phyloP scores from a whole-genome alignment of 805 yeast genomes.

The Candida nitratophila region DNA sequence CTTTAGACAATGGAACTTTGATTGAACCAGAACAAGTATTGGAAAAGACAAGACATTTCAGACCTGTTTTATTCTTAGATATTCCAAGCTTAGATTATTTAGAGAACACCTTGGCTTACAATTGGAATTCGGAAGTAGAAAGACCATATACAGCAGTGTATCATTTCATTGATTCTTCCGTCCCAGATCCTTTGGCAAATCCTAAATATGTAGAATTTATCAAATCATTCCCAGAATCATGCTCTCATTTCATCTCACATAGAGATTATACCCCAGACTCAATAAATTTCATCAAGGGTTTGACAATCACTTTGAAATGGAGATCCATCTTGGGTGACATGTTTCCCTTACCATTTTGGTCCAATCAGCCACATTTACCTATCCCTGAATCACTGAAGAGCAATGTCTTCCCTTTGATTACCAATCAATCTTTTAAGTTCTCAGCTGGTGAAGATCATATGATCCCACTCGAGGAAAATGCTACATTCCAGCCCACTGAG shows the following conservation, averaged over 20 bases:
- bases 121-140: conserved; percentile 23
- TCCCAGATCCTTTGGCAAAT: conserved; percentile 31
- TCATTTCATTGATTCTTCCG: conserved; percentile 64
- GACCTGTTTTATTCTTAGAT: conserved; percentile 63
- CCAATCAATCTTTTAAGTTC: conserved; percentile 21
- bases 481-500: not conserved
- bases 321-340: conserved; percentile 40
- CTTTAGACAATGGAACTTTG: conserved; percentile 48
- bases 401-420: conserved; percentile 18
- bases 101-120: conserved; percentile 17
- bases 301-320: conserved; percentile 47
- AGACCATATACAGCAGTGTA: conserved; percentile 49
- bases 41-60: conserved; percentile 50
- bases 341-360: conserved; percentile 35
- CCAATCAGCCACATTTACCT: conserved; percentile 18
- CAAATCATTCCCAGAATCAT: conserved; percentile 41
- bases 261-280: conserved; percentile 53
- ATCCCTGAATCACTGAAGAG: conserved; percentile 19
- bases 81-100: conserved; percentile 53
- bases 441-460: conserved; percentile 9
- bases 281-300: conserved; percentile 50
- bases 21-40: conserved; percentile 68
- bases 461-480: too few species aligned
- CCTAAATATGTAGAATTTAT: conserved; percentile 43
- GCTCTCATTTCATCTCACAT: conserved; percentile 71